Conservation (phyloP, 805 yeast species). For the Wickerhamiella azyma region DNA sequence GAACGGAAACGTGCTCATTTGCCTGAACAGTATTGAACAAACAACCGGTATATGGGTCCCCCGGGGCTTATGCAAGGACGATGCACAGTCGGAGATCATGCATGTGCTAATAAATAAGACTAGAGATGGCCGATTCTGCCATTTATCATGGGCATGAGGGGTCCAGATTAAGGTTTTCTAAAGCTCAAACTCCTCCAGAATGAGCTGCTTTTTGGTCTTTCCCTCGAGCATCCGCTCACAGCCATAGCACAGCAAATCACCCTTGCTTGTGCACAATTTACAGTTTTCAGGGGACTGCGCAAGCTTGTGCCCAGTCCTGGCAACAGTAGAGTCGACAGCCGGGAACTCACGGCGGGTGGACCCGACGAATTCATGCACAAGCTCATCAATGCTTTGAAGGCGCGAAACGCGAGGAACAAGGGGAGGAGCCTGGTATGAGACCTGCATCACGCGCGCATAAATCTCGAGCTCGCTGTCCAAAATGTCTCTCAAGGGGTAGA, state of each 20-base stretch:
- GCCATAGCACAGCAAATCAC: conserved; percentile 17
- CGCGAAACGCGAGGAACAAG: conserved; percentile 36
- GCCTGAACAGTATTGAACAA: too few relatives aligned
- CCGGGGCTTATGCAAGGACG: too few relatives aligned
- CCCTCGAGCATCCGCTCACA: conserved; percentile 11
- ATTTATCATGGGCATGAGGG: too few relatives aligned
- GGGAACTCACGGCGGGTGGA: conserved; percentile 68
- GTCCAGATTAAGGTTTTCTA: background rate
- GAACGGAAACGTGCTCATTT: too few relatives aligned
- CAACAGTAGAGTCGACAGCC: conserved; percentile 83
- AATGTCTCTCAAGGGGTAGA: conserved; percentile 63
- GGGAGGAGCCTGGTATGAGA: conserved; percentile 26
- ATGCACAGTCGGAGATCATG: background rate
- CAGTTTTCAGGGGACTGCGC: conserved; percentile 17
- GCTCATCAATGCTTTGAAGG: conserved; percentile 69
- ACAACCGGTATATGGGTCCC: too few relatives aligned
- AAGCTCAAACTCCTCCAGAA: conserved; percentile 8
- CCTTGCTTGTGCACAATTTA: conserved; percentile 7
- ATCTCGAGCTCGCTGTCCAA: conserved; percentile 52
- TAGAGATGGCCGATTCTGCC: too few relatives aligned
- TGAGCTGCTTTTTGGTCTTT: background rate
- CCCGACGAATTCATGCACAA: conserved; percentile 58
- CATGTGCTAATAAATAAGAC: background rate
- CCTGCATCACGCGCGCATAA: conserved; percentile 33
- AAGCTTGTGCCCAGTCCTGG: conserved; percentile 73